Percentiles rank a stretch among this genome's conserved stretches.
Conservation (phyloP, 768 basidiomycete species). For the Mycena rosella region DNA sequence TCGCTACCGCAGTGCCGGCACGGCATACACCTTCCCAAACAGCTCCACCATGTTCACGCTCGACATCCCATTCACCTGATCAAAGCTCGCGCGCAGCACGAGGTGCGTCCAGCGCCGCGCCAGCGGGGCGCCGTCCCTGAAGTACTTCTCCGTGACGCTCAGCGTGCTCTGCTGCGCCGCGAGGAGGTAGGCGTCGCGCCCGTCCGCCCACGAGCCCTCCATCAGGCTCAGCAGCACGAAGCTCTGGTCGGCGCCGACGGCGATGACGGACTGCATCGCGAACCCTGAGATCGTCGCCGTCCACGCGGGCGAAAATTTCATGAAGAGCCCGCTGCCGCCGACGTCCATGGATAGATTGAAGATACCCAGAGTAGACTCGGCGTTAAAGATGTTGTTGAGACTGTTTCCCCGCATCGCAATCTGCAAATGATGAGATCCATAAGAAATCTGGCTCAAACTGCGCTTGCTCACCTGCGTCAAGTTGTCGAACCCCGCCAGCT, state of each 20-base stretch:
- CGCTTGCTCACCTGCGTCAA: background rate
- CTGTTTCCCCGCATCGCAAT: background rate
- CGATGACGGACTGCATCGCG: background rate
- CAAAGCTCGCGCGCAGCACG: background rate
- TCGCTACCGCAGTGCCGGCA: too few relatives aligned
- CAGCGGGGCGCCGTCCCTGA: constrained; percentile 8
- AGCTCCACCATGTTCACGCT: background rate
- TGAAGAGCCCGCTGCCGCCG: background rate
- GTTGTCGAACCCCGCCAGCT: too few relatives aligned
- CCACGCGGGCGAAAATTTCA: constrained; percentile 8
- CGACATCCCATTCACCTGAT: background rate
- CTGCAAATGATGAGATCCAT: background rate
- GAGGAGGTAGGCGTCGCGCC: background rate
- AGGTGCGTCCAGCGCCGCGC: constrained; percentile 20
- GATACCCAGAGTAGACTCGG: background rate
- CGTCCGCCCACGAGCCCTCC: constrained; percentile 15
- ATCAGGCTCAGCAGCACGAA: background rate
- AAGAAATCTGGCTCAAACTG: background rate
- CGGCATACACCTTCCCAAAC: constrained; percentile 9
- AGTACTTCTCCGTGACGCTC: constrained; percentile 9
- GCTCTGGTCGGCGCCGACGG: background rate
- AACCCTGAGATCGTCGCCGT: background rate
- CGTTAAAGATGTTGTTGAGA: background rate
- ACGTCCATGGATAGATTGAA: constrained; percentile 15
- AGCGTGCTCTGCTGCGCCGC: background rate